Evolutionary conservation across 768 basidiomycete species (phyloP), one percentile per base, ranked within the genome.

Genomic region (Daedaleopsis nitida): DNA sequence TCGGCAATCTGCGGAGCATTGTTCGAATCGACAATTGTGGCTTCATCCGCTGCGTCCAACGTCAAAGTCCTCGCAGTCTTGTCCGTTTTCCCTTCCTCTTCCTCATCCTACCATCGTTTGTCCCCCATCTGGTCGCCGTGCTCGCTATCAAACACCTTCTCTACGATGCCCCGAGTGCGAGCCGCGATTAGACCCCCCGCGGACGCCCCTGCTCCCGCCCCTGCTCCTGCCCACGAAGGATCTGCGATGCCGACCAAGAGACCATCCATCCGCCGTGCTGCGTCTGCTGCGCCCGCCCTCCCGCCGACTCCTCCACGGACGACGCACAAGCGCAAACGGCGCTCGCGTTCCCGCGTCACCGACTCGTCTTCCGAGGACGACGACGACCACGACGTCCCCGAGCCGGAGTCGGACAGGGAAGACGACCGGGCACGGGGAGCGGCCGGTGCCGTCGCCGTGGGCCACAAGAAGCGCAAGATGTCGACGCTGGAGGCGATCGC

Each of bases 331-430:
- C 67, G 67, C 60, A 68, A 68, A 52, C 67, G 67, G 13, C 61
- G 63, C 27, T 62, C 64, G 13, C 66, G 68, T 38, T 79, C 80
- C 17, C 77, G 77, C 37, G 79, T 80, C 43, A 82, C 81, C 23
- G 80, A 83, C 59, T 71, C 71, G 34, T 80, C 82, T 54, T 63
- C 66, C 0, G 70, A 70, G 55, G 65, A 66, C 42, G 68, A 69
- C n/a, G 70, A 68, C 44, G 65, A 64, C n/a, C 57, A 50, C n/a
- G 62, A 57, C 19, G 59, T 62, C 45, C 61, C 59, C 13, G 54
- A 52, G 24, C 57, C 52, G 5, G 81, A 80, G 59, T 71, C 74
- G 10, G 74, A 78, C 32, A 70, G 68, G 3, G 73, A 69, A 32
- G 71, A 48, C 34, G 51, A 52, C 34, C 51, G 49, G 5, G 32